Base-by-base conservation (phyloP, 305 asterid species). In the Solanum hybrid region DNA sequence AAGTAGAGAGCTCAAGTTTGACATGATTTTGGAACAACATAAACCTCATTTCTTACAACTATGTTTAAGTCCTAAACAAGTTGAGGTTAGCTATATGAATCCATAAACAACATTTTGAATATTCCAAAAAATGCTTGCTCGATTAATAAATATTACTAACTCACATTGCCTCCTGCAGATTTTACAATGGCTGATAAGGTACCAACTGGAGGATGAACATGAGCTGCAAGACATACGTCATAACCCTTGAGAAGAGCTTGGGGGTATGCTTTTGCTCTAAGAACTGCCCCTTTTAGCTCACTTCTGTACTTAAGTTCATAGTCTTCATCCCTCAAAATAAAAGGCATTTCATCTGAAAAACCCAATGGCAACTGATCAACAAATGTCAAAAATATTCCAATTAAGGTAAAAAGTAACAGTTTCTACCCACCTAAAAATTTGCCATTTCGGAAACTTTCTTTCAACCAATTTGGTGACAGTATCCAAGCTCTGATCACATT, bases 151-250 rank as follows among this genome's bases (percentile, higher is more conserved):
- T 51, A 33, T 88, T 37, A 72, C 78, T 72, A 27, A 89, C 98
- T 96, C 93, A 96, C 99, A 92, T 95, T 95, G 91, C 96, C 98
- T 36, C 98, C 98, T 12, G 99, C 98, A 38, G 96, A 94, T 89
- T 87, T 90, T 29, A 94, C 93, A 90, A 96, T 94, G 89, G 94
- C 93, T 31, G 96, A 92, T 86, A 97, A 90, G 31, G 93, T 95
- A 82, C 90, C 81, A 77, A 91, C 87, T 81, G 98, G 97, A 89
- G 98, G 98, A 85, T 95, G 95, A 79, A 94, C 93, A 89, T 94
- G 97, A 89, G 96, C 91, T 41, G 97, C 94, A 87, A 94, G 92
- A 94, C 97, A 93, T 90, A 97, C 75, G 88, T 95, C 96, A 82
- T 95, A 92, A 91, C 96, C 98, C 89, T 92, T 94, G 79, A 97